Evolutionary conservation across 345 rosid species (phyloP).

Genomic region (Rhizophora apiculata): DNA sequence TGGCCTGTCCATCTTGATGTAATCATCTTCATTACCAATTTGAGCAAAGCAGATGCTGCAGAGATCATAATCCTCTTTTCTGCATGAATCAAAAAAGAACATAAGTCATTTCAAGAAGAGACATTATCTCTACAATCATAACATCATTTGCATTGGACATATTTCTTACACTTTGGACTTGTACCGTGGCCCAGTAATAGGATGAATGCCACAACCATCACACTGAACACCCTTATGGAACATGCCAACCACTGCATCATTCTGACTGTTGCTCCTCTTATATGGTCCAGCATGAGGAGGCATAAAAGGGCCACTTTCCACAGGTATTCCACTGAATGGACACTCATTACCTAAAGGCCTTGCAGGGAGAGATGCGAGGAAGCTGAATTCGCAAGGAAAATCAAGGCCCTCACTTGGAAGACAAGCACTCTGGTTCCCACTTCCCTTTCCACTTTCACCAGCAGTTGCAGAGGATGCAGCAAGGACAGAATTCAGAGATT

Average conservation of each 20-base stretch:
- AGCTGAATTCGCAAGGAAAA: too few relatives aligned
- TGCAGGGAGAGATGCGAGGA: neutral
- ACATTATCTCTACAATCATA: neutral
- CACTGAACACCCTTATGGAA: conserved; percentile 86
- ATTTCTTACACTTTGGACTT: conserved; percentile 85
- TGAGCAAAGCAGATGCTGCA: conserved; percentile 76
- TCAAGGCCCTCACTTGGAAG: conserved; percentile 16
- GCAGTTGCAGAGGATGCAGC: conserved; percentile 1
- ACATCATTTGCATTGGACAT: neutral
- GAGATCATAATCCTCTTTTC: conserved; percentile 81
- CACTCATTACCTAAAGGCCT: conserved; percentile 24
- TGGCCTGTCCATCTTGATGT: conserved; percentile 68
- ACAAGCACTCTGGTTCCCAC: conserved; percentile 16
- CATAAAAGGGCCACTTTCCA: conserved; percentile 18
- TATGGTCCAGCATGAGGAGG: conserved; percentile 10
- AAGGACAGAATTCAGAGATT: neutral
- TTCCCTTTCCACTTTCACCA: conserved; percentile 24
- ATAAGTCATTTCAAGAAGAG: neutral
- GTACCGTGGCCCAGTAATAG: conserved; percentile 83
- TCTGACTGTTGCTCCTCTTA: conserved; percentile 27
- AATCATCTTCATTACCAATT: conserved; percentile 67
- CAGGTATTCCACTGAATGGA: conserved; percentile 53
- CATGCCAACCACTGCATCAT: conserved; percentile 37
- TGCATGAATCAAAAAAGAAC: conserved; percentile 28
- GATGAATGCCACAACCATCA: conserved; percentile 87